Evolutionary conservation across 2,329 filamentous ascomycete species (phyloP), one percentile per base, ranked within the genome.

Genomic region (Xylariaceae sp.): DNA sequence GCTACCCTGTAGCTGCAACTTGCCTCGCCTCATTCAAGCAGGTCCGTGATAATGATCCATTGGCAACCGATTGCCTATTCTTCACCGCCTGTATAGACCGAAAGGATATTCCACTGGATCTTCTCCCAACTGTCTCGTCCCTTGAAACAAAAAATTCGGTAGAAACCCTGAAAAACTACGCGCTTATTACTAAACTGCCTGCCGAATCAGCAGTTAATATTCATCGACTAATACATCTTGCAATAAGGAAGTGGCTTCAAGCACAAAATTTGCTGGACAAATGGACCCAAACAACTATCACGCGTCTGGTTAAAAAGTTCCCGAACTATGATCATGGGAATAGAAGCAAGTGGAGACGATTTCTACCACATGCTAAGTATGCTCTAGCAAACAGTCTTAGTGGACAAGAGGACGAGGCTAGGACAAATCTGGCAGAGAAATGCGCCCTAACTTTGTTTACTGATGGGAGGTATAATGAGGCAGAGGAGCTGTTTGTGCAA

Each of bases 381-480:
- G 26, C 26, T 9, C 11, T 13, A 28, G 26, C 26, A 13, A 28
- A 28, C 11, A 28, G 26, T 28, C 14, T 34, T 21, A 11, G 31
- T 6, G 11, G 19, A 34, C 17, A 21, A n/a, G 17, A 34, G 21
- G 11, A 18, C 5, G 19, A 13, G 16, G 24, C 31, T 21, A 34
- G 21, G 31, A 9, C 16, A 3, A 23, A 34, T 23, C 19, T 34
- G 31, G 31, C 31, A 21, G 21, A 16, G 4, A 34, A 16, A 16
- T 34, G 24, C 17, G n/a, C n/a, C n/a, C n/a, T n/a, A 9, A 8
- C 13, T 13, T 11, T 34, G 17, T 12, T 12, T 13, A 16, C 30
- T 16, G 30, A 18, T 34, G 17, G 12, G 31, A 34, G 17, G 31
- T n/a, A n/a, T n/a, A n/a, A n/a, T n/a, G n/a, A n/a, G 19, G 31